Evolutionary conservation across 1,139 yeast species (phyloP), one percentile per base, ranked within the genome.

Genomic region (Meyerozyma carpophila): DNA sequence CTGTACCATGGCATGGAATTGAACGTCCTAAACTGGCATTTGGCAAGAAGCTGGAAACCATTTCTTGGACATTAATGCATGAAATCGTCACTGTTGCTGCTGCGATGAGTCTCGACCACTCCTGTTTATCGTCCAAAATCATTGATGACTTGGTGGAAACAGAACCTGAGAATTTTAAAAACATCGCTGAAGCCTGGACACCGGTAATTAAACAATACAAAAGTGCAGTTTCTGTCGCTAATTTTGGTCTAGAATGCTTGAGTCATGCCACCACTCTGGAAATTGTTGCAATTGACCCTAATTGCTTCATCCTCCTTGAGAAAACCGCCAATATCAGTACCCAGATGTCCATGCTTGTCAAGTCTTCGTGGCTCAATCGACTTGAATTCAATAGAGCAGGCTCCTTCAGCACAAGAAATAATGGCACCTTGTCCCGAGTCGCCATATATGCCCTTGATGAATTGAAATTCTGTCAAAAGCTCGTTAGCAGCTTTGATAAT

Each of bases 361-460:
- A 70, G 48, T 66, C 66, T 18, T 63, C 71, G 3, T 70, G 75
- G 75, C 44, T 64, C 14, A 70, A 68, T 48, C 51, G 77, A 40
- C 55, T 55, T 39, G 50, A 59, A n/a, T 65, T 57, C 43, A 55
- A 61, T 39, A 51, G 49, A 16, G 29, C 18, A 11, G 52, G 54
- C 7, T 44, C 65, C 1, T 61, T 68, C 36, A 54, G 55, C 9
- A 58, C 69, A 8, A 57, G 52, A 13, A 72, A 70, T 44, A 73
- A 71, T 48, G 73, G 72, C 1, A 66, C 70, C 0, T 54, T 73
- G 21, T 62, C 74, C 9, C 55, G 76, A 44, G 77, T 73, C 8
- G 72, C 77, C 3, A 65, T 73, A 2, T 70, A 58, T 50, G 58
- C 66, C 1, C 48, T 66, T 37, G 66, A 66, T 47, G 77, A 72